Evolutionary conservation across 495 filamentous ascomycete species (phyloP).

Genomic region (Penicillium diatomitis): DNA sequence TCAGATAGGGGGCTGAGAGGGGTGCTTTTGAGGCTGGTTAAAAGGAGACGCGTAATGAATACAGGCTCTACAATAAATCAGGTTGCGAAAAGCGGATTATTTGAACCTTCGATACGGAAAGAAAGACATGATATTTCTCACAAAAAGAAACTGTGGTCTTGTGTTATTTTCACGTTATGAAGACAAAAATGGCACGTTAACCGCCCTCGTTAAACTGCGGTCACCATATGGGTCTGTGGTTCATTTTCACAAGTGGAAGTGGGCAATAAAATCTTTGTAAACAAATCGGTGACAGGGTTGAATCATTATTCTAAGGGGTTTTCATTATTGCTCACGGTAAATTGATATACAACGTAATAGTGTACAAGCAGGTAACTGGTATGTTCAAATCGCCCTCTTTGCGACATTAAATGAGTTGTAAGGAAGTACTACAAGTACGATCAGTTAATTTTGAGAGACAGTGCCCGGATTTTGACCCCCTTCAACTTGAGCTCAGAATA

Average conservation of each 20-base stretch:
- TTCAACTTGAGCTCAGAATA: not conserved
- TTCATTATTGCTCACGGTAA: not conserved
- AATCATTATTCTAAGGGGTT: not conserved
- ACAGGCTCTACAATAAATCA: not conserved
- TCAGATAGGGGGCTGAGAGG: not conserved
- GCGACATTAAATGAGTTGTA: not conserved
- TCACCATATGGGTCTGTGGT: not conserved
- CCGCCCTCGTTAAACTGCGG: not conserved
- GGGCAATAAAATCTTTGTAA: not conserved
- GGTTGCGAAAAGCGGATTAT: not conserved
- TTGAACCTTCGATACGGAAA: constrained; percentile 3
- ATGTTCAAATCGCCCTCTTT: not conserved
- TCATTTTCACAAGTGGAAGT: not conserved
- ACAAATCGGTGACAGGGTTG: not conserved
- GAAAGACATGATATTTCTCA: not conserved
- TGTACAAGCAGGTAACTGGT: not conserved
- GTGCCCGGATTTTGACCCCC: not conserved
- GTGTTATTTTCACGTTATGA: not conserved
- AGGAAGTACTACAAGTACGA: not conserved
- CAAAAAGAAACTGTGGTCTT: not conserved
- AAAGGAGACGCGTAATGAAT: not conserved
- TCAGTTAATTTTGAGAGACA: not conserved
- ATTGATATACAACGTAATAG: not conserved
- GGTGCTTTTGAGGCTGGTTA: not conserved
- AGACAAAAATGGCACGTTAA: not conserved